Base-by-base conservation (phyloP, 2,329 filamentous ascomycete species). In the Monosporascus sp. region DNA sequence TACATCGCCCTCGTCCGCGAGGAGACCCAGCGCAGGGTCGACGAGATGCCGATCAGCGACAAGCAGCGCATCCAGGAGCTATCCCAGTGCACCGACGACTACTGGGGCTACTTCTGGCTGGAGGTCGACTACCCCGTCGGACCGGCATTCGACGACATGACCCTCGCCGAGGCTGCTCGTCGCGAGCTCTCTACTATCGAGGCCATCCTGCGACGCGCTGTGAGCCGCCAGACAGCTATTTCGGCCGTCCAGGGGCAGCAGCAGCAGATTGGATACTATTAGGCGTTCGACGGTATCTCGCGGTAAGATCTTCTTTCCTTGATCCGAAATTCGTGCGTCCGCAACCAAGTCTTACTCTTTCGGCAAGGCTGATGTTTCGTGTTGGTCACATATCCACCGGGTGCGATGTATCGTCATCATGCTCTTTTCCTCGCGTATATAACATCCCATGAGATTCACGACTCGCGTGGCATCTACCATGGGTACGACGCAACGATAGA, bases 1-100 rank as follows among this genome's bases (percentile, higher is more conserved):
- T 85, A 84, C 67, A 77, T 84, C 51, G 68, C 72, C 17, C 54
- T 81, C 24, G 78, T 85, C 52, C 78, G 80, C 38, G 75, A 80
- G 58, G 76, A 80, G 61, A 79, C 79, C 0, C 69, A 64, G 14
- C 68, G 73, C 2, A 70, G 72, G 24, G 64, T 78, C 11, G 60
- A 72, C 37, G 50, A 61, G 9, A 68, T 76, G 11, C 64, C 72
- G 0, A 69, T 80, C 22, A 65, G 66, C 6, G 72, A 78, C 54
- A 75, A 74, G 49, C 68, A 68, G 14, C 54, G 64, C 1, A 64
- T 80, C 6, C 63, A 72, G 47, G 62, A 66, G 22, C 60, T 61
- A 24, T 63, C 64, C 24, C 43, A 53, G 15, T 50, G 66, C 22
- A 76, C 73, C 0, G 70, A 75, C 55, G 65, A 68, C 48, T 75